Conservation (phyloP, 129 eudicot genomes). For the Heracleum sosnowskyi region DNA sequence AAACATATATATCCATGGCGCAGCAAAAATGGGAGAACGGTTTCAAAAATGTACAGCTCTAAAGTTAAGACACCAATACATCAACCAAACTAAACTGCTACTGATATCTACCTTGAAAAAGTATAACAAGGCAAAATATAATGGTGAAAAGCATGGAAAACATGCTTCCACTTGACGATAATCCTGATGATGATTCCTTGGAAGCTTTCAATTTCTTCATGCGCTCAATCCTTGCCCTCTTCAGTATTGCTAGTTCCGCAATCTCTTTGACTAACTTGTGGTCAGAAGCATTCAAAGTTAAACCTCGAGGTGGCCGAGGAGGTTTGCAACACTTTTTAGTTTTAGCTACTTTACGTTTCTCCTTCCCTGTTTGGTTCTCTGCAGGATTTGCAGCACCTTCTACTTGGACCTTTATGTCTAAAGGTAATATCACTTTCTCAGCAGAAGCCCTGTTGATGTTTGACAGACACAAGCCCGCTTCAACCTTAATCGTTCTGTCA, state of each 20-base stretch:
- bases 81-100: neutral
- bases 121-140: conserved; percentile 44
- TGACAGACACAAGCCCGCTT: conserved; percentile 8
- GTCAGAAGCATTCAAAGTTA: conserved; percentile 66
- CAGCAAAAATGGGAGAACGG: neutral
- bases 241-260: conserved; percentile 62
- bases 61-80: neutral
- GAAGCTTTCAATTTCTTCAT: conserved; percentile 70
- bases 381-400: conserved; percentile 18
- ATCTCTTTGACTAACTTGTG: conserved; percentile 74
- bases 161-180: conserved; percentile 32
- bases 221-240: conserved; percentile 63
- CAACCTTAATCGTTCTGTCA: conserved; percentile 20
- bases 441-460: conserved; percentile 16
- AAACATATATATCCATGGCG: neutral
- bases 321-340: conserved; percentile 80
- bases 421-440: conserved; percentile 17
- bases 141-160: conserved; percentile 62
- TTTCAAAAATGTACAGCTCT: neutral
- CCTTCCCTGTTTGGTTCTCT: conserved; percentile 39
- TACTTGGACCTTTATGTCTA: conserved; percentile 28
- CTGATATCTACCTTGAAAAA: conserved; percentile 57
- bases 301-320: conserved; percentile 63
- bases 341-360: conserved; percentile 44
- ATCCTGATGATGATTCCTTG: conserved; percentile 33